These are phyloP conservation scores for Podaxis pistillaris DNA, from an alignment of 768 basidiomycete species.

Conservation along the genomic window DNA sequence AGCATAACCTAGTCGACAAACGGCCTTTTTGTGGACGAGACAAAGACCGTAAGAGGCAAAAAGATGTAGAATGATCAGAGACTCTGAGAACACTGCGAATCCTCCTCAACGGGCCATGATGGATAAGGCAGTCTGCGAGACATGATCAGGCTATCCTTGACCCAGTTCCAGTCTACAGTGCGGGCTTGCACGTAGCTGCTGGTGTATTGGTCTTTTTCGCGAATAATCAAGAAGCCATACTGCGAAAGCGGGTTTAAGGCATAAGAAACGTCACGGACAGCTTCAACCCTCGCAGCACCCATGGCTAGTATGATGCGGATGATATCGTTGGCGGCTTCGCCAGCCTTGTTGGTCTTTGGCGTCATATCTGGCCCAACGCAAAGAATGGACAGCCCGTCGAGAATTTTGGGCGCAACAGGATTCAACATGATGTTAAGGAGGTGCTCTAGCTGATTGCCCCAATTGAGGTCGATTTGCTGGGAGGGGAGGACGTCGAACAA, in stretches of 20 bases:
- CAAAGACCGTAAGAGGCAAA: neutral
- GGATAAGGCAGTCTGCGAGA: conserved; percentile 47
- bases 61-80: neutral
- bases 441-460: conserved; percentile 49
- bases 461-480: conserved; percentile 48
- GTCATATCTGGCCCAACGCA: conserved; percentile 56
- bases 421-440: conserved; percentile 60
- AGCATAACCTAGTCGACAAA: neutral
- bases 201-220: conserved; percentile 38
- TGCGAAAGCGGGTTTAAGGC: conserved; percentile 33
- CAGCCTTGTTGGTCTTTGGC: conserved; percentile 37
- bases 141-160: conserved; percentile 75
- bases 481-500: conserved; percentile 32
- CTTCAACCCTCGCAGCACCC: conserved; percentile 74
- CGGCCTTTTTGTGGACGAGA: neutral
- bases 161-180: conserved; percentile 62
- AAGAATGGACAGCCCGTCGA: conserved; percentile 53
- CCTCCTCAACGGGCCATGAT: conserved; percentile 22
- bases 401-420: conserved; percentile 54
- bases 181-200: conserved; percentile 26
- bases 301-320: conserved; percentile 73
- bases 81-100: conserved; percentile 22
- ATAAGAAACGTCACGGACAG: conserved; percentile 45
- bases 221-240: conserved; percentile 67
- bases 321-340: conserved; percentile 44